Evolutionary conservation across 495 filamentous ascomycete species (phyloP), one percentile per base, ranked within the genome.

Genomic region (Hypoxylon fuscum): DNA sequence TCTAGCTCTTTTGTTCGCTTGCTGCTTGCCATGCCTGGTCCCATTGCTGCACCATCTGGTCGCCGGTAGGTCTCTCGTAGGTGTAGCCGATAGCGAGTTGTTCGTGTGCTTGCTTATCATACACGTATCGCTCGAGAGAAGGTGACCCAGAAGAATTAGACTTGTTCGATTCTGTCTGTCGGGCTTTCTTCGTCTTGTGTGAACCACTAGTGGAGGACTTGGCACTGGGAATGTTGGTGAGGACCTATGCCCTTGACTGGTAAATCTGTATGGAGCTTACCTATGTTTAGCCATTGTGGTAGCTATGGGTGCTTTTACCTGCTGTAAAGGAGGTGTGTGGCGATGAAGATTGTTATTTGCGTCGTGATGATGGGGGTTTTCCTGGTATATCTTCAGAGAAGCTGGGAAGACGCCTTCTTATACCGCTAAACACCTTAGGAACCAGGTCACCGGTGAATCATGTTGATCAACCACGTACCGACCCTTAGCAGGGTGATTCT

Each of bases 1-100:
- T 43, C 40, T 23, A 56, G 1, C 45, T 34, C 21, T 37, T 38
- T 27, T 29, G 5, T 20, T n/a, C 35, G 31, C 49, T 59, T 17
- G 49, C 43, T 14, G 31, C 20, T n/a, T 64, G 6, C 61, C 54
- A 64, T 11, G 1, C 31, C 27, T 41, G 18, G 3, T 50, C 49
- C 42, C 49, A 59, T 3, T 14, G 1, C 12, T 53, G 18, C 25
- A 64, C 5, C 12, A 18, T 4, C 2, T 54, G 21, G 5, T 42
- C 27, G 2, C 21, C 20, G 0, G 2, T 12, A 3, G 21, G 14
- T 27, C 43, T 43, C 8, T 45, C 14, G 5, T 7, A 44, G 2
- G 25, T 20, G 1, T 21, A 11, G 34, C 54, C 55, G 12, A 55
- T 5, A 14, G 61, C 54, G 29, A 59, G 3, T 45, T 42, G 48